Percentiles rank a stretch among this genome's conserved stretches.
Conservation (phyloP, 169 alveolate genomes). For the Cryptosporidium meleagridis region DNA sequence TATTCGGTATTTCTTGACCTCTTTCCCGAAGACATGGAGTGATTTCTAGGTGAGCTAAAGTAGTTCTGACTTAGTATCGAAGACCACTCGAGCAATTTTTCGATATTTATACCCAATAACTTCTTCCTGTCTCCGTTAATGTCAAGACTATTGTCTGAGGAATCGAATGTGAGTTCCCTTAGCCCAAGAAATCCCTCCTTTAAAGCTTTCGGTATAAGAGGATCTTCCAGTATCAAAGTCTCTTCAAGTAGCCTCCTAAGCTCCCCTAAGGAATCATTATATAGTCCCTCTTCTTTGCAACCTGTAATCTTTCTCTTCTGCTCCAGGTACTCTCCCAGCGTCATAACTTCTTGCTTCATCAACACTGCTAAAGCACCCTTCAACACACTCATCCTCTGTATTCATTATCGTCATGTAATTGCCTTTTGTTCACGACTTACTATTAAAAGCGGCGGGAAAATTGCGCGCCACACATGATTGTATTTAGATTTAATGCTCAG, state of each 20-base stretch:
- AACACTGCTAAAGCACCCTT: slow-evolving; percentile 21
- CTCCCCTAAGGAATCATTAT: background rate
- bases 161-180: background rate
- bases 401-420: background rate
- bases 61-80: slow-evolving; percentile 27
- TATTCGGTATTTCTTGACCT: background rate
- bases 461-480: background rate
- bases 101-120: background rate
- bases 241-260: background rate
- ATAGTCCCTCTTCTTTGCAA: background rate
- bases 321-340: slow-evolving; percentile 54
- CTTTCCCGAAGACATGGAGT: slow-evolving; percentile 7
- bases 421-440: background rate
- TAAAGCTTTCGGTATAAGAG: slow-evolving; percentile 15
- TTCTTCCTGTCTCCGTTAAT: background rate
- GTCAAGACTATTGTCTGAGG: background rate
- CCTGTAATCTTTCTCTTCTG: background rate
- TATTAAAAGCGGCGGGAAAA: background rate
- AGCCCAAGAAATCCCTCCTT: background rate
- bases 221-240: slow-evolving; percentile 35
- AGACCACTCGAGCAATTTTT: slow-evolving; percentile 7
- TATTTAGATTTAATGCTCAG: background rate
- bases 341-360: slow-evolving; percentile 14
- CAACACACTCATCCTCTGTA: slow-evolving; percentile 27
- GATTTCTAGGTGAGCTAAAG: background rate